Percentiles rank a stretch among this genome's conserved stretches.
These are phyloP conservation scores for Sugiyamaella xylanicola DNA, from an alignment of 1,139 yeast species.

Conservation along the genomic window DNA sequence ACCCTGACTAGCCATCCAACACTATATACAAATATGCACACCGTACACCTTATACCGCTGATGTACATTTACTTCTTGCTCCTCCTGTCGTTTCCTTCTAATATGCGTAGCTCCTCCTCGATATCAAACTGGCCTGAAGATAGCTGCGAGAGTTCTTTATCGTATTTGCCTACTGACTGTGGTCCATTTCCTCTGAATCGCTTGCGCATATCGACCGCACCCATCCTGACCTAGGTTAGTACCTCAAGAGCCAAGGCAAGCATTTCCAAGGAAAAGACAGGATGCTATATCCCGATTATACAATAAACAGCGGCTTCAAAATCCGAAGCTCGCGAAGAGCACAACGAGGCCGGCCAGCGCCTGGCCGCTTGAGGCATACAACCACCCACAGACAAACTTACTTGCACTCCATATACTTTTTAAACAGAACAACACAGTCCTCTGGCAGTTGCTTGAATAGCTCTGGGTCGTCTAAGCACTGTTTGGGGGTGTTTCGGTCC, in stretches of 20 bases:
- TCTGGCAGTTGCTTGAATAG: constrained; percentile 79
- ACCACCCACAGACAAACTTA: constrained; percentile 28
- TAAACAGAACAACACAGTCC: constrained; percentile 80
- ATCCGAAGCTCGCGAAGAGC: not conserved
- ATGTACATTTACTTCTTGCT: constrained; percentile 16
- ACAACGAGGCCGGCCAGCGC: constrained; percentile 8
- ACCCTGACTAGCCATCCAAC: too few species aligned
- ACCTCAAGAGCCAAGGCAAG: too few species aligned
- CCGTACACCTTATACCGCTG: too few species aligned
- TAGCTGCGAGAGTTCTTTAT: constrained; percentile 77
- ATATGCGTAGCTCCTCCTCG: constrained; percentile 56
- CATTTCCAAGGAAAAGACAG: too few species aligned
- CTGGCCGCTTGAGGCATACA: not conserved
- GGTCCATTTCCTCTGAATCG: constrained; percentile 95
- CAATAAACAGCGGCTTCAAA: too few species aligned
- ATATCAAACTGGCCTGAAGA: constrained; percentile 82
- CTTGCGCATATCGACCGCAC: constrained; percentile 48
- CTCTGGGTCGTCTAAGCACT: constrained; percentile 81
- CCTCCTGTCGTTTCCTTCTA: constrained; percentile 20
- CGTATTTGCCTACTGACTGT: constrained; percentile 86
- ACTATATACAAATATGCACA: too few species aligned
- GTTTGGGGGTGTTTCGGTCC: constrained; percentile 85
- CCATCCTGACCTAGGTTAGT: constrained; percentile 8
- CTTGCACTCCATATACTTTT: constrained; percentile 86
- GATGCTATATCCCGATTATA: too few species aligned